Conservation (phyloP, 345 rosid species). For the Citropsis articulata region DNA sequence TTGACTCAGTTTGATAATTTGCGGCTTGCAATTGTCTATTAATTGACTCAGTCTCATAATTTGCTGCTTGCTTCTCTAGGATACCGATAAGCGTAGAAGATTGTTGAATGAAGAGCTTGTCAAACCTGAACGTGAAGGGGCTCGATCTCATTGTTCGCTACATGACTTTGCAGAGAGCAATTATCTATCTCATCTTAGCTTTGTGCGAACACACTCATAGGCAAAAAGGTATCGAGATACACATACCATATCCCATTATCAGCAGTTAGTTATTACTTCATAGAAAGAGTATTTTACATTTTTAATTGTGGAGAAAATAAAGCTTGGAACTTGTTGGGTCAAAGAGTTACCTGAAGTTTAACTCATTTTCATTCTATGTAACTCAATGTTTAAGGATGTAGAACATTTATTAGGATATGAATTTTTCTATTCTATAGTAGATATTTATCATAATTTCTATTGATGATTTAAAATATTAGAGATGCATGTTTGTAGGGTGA, state of each 20-base stretch:
- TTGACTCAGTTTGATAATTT: neutral
- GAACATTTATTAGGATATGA: neutral
- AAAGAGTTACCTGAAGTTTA: neutral
- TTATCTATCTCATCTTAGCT: conserved; percentile 65
- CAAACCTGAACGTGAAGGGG: conserved; percentile 38
- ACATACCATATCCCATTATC: neutral
- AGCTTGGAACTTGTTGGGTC: neutral
- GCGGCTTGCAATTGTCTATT: neutral
- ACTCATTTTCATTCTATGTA: too few species aligned
- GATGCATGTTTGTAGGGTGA: neutral
- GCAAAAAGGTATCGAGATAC: conserved; percentile 9
- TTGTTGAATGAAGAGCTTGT: conserved; percentile 47
- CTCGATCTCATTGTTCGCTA: conserved; percentile 48
- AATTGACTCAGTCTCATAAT: neutral
- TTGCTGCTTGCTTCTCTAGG: conserved; percentile 37
- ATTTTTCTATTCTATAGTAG: neutral
- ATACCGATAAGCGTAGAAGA: conserved; percentile 52
- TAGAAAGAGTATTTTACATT: neutral
- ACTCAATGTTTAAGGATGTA: neutral
- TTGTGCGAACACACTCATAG: conserved; percentile 45
- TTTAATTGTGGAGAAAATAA: neutral
- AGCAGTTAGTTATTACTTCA: neutral
- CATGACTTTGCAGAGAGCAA: conserved; percentile 93
- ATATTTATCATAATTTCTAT: neutral
- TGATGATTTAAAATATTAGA: neutral